These are phyloP conservation scores for Paecilomyces sp. DNA, from an alignment of 2,329 filamentous ascomycete species.

Conservation along the genomic window DNA sequence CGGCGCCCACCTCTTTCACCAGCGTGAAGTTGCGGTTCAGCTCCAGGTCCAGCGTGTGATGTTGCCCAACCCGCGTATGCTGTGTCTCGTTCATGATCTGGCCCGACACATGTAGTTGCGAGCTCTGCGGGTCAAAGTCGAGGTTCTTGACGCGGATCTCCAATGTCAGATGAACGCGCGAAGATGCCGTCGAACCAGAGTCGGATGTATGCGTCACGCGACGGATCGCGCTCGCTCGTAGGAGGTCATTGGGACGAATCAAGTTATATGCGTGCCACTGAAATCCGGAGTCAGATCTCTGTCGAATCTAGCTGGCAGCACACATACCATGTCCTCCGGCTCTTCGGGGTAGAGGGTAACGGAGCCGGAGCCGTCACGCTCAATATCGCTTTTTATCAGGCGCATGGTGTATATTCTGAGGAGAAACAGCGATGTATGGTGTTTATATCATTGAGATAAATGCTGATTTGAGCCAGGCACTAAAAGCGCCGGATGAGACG, in stretches of 20 bases:
- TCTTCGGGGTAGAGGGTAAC: slow-evolving; percentile 64
- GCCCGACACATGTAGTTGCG: slow-evolving; percentile 62
- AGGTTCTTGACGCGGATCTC: slow-evolving; percentile 58
- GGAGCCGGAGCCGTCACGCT: slow-evolving; percentile 58
- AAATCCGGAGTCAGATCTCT: slow-evolving; percentile 2
- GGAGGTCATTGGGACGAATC: slow-evolving; percentile 57
- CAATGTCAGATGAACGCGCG: slow-evolving; percentile 57
- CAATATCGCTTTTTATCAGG: slow-evolving; percentile 60
- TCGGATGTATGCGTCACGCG: slow-evolving; percentile 55
- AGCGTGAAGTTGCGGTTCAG: slow-evolving; percentile 80
- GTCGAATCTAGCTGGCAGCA: slow-evolving; percentile 4
- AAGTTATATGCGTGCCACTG: slow-evolving; percentile 72
- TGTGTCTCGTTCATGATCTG: slow-evolving; percentile 60
- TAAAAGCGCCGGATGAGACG: no score
- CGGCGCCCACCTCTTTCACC: slow-evolving; percentile 61
- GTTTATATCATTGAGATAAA: no score
- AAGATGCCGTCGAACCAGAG: slow-evolving; percentile 56
- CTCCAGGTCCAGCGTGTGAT: slow-evolving; percentile 75
- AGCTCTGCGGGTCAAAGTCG: slow-evolving; percentile 63
- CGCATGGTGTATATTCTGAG: slow-evolving; percentile 46
- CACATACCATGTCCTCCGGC: slow-evolving; percentile 63
- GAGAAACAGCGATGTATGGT: background rate
- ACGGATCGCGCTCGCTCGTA: slow-evolving; percentile 60
- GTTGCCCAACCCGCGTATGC: slow-evolving; percentile 58
- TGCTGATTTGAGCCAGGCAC: no score